These are phyloP conservation scores for Aschersonia sp. DNA, from an alignment of 2,329 filamentous ascomycete species.

Conservation along the genomic window DNA sequence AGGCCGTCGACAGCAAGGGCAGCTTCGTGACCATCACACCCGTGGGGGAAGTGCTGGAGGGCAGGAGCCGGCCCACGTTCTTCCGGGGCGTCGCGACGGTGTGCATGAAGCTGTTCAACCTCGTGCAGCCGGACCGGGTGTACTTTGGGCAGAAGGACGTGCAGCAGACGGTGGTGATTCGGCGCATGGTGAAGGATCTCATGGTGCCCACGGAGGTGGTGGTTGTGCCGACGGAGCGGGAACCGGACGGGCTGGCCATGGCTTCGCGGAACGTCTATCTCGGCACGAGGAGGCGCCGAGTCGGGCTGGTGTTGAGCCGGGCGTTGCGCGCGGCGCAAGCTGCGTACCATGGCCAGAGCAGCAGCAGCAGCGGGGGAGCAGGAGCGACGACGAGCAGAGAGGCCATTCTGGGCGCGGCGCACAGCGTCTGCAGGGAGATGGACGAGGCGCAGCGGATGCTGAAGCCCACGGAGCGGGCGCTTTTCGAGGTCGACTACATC, in stretches of 20 bases:
- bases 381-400: conserved; percentile 33
- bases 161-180: conserved; percentile 86
- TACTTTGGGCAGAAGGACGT: conserved; percentile 98
- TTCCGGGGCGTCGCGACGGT: conserved; percentile 94
- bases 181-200: conserved; percentile 77
- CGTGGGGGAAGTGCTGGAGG: conserved; percentile 67
- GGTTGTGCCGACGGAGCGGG: conserved; percentile 61
- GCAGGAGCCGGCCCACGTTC: conserved; percentile 76
- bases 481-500: conserved; percentile 81
- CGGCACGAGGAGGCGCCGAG: conserved; percentile 54
- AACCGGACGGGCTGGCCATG: conserved; percentile 70
- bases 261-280: conserved; percentile 93
- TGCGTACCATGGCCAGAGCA: conserved; percentile 35
- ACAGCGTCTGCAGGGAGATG: conserved; percentile 38
- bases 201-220: conserved; percentile 61
- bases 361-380: too few species aligned
- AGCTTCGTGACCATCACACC: conserved; percentile 89
- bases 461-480: conserved; percentile 43
- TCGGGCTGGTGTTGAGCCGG: conserved; percentile 57
- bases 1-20: conserved; percentile 59
- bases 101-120: conserved; percentile 61
- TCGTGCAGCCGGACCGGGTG: conserved; percentile 47
- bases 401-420: conserved; percentile 59
- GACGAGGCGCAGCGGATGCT: conserved; percentile 48
- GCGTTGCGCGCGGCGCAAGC: conserved; percentile 58